Base-by-base conservation (phyloP, 495 filamentous ascomycete species). In the Bacidia gigantensis region DNA sequence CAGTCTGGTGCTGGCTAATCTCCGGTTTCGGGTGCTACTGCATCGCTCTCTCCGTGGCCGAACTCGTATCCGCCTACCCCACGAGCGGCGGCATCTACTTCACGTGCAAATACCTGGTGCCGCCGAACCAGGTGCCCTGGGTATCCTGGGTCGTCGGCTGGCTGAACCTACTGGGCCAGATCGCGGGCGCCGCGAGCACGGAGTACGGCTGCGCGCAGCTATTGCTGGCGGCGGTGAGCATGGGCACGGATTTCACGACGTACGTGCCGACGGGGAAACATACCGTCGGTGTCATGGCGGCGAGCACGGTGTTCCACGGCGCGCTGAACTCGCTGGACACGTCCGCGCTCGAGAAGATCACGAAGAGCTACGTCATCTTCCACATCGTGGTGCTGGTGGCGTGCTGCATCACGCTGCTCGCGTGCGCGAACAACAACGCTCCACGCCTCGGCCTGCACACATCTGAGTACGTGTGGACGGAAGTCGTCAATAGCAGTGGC, bases 191-290 rank as follows among this genome's bases (percentile, higher is more conserved):
- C 26, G 81, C 82, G 5, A 79, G 77, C 0, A 77, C 80, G 1
- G 81, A 83, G 56, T 86, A 84, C 56, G 80, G 79, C 3, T 73
- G 78, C 3, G 76, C 79, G 0, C 79, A 84, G 61, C 74, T 86
- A 72, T 74, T 84, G 29, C 67, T 86, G 3, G 81, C 81, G 3
- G 78, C 78, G 14, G 76, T 81, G 11, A 76, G 76, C 3, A 84
- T 86, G 73, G 71, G 71, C 22, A 68, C 73, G 3, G 64, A 73
- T 54, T 76, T 79, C 58, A 60, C 68, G 11, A 52, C 48, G 11
- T 83, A 79, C 57, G 49, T 60, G 3, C 77, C 79, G 11, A 79
- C 71, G 2, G 69, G 60, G 9, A 61, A 67, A 26, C 69, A 73
- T 9, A 78, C 76, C 1, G 67, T 82, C 18, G 78, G 72, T 18